Conservation (phyloP, 495 filamentous ascomycete genomes). For the Lepidopterella palustris region DNA sequence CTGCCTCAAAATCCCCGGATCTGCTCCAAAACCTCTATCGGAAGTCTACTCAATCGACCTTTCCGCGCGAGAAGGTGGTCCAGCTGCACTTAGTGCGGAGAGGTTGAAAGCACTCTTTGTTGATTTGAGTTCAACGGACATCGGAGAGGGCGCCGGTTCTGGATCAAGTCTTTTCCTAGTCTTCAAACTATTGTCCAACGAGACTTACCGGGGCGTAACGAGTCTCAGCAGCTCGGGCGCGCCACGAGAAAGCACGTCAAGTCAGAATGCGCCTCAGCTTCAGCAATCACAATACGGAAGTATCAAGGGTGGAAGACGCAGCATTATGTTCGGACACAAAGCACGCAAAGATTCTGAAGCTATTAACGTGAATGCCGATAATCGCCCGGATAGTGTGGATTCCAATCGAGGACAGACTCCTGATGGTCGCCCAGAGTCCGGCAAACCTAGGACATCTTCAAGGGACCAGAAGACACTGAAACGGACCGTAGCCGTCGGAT, state of each 20-base stretch:
- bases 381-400: conserved; percentile 21
- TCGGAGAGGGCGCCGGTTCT: conserved; percentile 64
- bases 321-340: conserved; percentile 71
- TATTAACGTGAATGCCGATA: conserved; percentile 39
- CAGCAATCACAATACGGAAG: conserved; percentile 40
- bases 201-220: conserved; percentile 27
- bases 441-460: conserved; percentile 40
- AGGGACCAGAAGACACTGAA: conserved; percentile 41
- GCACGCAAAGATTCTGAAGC: conserved; percentile 34
- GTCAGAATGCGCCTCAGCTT: conserved; percentile 30
- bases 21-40: conserved; percentile 59
- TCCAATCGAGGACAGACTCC: conserved; percentile 11
- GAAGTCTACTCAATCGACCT: conserved; percentile 79
- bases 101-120: conserved; percentile 82
- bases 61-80: conserved; percentile 53
- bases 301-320: conserved; percentile 59
- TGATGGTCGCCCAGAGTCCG: conserved; percentile 33
- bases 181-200: conserved; percentile 68
- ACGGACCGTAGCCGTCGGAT: conserved; percentile 72
- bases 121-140: conserved; percentile 72
- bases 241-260: conserved; percentile 39
- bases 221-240: conserved; percentile 31
- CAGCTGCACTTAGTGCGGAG: conserved; percentile 38
- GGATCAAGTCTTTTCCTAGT: conserved; percentile 71
- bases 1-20: conserved; percentile 58